Evolutionary conservation across 441 rosid species (phyloP), one percentile per base, ranked within the genome.

Genomic region (Arabidopsis hybrid): DNA sequence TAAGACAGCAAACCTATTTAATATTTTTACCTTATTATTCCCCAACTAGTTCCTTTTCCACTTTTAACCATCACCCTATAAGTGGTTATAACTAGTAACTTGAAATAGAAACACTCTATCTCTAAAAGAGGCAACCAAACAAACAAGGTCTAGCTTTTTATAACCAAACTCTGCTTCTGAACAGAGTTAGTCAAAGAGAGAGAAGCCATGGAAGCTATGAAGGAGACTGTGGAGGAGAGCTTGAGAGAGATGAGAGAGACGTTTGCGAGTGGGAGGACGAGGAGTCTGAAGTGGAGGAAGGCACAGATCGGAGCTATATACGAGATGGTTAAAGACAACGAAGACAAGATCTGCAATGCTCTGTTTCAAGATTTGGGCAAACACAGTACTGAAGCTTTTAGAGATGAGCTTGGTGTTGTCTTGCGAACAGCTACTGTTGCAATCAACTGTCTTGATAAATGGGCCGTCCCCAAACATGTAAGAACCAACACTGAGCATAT

Each of bases 361-460:
- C 86, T 93, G 68, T 60, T 69, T 81, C 82, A 87, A 69, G 98
- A 91, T 84, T 83, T 91, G 59, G 97, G 98, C 4, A 93, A 93
- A 79, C 88, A 85, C 59, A 88, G 86, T 10, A 86, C 83, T 49
- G 98, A 91, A 78, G 77, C 88, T 73, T 93, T 81, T 47, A 75
- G 97, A 65, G 96, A 91, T 50, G 97, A 89, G 87, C 13, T 89
- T 65, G 98, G 98, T 63, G 40, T 85, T 49, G 75, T 89, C 2
- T 43, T 79, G 8, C 88, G 89, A 82, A 84, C 98, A 47, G 94
- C 88, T 8, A 52, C 21, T 4, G 53, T 77, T 71, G 55, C 86
- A 52, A 75, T 93, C 71, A 83, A 75, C 77, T 73, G 47, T 71
- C 14, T 93, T 46, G 89, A 89, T 45, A 87, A 87, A 75, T 93